Evolutionary conservation across 2,329 filamentous ascomycete genomes (phyloP), one percentile per base, ranked within the genome.

Genomic region (Diatrype stigma): DNA sequence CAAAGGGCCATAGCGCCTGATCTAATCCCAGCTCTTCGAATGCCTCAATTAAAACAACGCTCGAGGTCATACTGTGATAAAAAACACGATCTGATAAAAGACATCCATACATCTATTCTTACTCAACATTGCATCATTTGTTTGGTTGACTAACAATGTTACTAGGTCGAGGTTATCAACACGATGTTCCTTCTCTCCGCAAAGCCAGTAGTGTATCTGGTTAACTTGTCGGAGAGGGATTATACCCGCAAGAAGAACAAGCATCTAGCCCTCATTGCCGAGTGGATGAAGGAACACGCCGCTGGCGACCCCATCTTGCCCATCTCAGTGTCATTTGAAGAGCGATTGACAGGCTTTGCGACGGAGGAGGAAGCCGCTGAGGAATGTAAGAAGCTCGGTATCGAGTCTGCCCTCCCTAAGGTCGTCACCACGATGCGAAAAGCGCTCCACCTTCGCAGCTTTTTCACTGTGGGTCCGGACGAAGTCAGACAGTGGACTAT

Each of bases 21-120:
- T 81, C 78, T 89, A 92, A 96, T 90, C 94, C 94, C 94, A 99
- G 94, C 94, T 99, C 94, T 88, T 96, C 87, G 93, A 97, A 86
- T 84, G 81, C 83, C 87, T 89, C 85, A 81, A 75, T 70, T 75
- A 73, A 75, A 62, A 76, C 74, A 84, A 89, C 84, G 81, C 80
- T 79, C 40, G 87, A 90, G 87, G 80, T 79, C 80, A 82, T 84
- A 69, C 74, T 96, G 93, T 95, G 91, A 96, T 87, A 80, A 89
- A 79, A 60, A 76, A 82, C 80, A 79, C 74, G 75, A 70, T 84
- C 88, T 90, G 88, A 90, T 73, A 55, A 54, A 35, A 35, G 28
- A 22, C 46, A 49, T 50, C 56, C 53, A 48, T 47, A 40, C 45
- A 48, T 52, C 53, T 42, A 52, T 53, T 54, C 56, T 51, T 54